A percentile compares a stretch with the other conserved stretches of the same genome.
phyloP scores from a whole-genome alignment of 768 basidiomycete genomes.

The Lactarius indigo region DNA sequence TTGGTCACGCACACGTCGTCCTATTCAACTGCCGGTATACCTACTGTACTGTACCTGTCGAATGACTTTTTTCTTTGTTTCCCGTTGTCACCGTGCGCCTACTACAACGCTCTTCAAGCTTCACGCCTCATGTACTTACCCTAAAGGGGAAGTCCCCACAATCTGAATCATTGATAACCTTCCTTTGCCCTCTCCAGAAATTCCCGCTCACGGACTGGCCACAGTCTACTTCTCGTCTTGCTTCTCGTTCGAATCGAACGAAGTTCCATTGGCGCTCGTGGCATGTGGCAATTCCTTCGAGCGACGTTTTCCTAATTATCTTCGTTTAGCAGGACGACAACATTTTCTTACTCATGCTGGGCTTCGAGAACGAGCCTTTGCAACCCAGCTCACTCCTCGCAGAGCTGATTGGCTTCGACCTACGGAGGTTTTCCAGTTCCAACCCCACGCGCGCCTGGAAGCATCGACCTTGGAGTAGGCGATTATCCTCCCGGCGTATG shows the following conservation, averaged over 20 bases:
- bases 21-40: no score
- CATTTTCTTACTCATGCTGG: background rate
- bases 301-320: background rate
- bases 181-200: slow-evolving; percentile 2
- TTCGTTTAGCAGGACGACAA: background rate
- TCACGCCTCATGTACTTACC: background rate
- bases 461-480: slow-evolving; percentile 13
- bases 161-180: background rate
- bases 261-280: background rate
- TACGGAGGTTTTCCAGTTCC: background rate
- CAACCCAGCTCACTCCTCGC: background rate
- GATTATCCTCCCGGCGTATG: slow-evolving; percentile 1
- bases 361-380: background rate
- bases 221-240: background rate
- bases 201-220: background rate
- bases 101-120: background rate
- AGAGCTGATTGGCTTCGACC: background rate
- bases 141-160: background rate
- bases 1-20: no score
- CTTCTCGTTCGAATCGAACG: no score
- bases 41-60: no score
- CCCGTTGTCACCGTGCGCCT: background rate
- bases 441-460: slow-evolving; percentile 9
- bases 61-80: no score
- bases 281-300: slow-evolving; percentile 2